Conservation (phyloP, 176 grass and related monocot genomes). For the Dactylis glomerata region DNA sequence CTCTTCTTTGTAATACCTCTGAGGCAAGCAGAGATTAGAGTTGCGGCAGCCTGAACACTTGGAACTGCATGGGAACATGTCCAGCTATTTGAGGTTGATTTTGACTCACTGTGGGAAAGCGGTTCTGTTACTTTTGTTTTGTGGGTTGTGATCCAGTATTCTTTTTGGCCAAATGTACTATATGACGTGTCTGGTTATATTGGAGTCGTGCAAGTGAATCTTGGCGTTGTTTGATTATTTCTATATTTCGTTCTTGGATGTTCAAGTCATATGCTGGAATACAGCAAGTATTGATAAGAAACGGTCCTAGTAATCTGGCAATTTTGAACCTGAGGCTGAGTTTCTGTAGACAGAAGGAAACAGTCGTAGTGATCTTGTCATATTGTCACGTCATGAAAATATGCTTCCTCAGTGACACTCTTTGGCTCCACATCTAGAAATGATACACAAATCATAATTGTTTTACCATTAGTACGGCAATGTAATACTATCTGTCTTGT, state of each 20-base stretch:
- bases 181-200: conserved; percentile 31
- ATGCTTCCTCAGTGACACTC: no score
- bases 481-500: no score
- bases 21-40: conserved; percentile 42
- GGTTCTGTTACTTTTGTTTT: background rate
- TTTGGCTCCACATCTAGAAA: no score
- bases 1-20: conserved; percentile 45
- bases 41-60: conserved; percentile 35
- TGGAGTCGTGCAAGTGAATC: conserved; percentile 32
- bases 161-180: conserved; percentile 36
- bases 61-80: conserved; percentile 32
- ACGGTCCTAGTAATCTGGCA: no score
- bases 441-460: no score
- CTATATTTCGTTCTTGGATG: background rate
- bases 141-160: background rate
- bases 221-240: background rate
- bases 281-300: background rate
- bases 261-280: background rate
- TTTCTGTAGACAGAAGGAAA: no score
- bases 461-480: no score
- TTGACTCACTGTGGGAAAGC: conserved; percentile 16
- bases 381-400: no score
- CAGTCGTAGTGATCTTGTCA: no score
- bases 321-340: no score
- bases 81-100: conserved; percentile 44